phyloP scores from a whole-genome alignment of 768 basidiomycete species.

The Lanmaoa pseudosensibilis region DNA sequence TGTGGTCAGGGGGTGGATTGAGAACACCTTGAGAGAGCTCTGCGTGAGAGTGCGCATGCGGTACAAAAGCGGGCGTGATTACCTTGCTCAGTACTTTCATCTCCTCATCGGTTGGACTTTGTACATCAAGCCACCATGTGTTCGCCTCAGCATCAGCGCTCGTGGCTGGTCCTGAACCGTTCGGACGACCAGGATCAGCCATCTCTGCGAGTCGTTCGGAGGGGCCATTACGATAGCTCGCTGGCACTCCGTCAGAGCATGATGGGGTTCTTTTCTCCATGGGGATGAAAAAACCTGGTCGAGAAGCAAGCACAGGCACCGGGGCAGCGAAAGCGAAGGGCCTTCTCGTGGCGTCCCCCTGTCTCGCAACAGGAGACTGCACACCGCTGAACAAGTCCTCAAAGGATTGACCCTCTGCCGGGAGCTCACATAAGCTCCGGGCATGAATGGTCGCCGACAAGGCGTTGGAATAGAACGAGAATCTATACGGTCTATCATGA shows the following conservation, averaged over 20 bases:
- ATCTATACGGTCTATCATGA: slow-evolving; percentile 91
- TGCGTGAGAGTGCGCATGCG: not conserved
- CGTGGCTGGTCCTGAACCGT: slow-evolving; percentile 24
- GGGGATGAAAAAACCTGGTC: slow-evolving; percentile 2
- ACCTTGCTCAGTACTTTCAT: slow-evolving; percentile 97
- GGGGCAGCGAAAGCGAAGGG: slow-evolving; percentile 6
- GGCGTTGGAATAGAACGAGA: slow-evolving; percentile 97
- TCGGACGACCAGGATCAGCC: slow-evolving; percentile 18
- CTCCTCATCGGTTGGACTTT: slow-evolving; percentile 94
- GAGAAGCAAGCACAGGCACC: slow-evolving; percentile 5
- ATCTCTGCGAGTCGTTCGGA: slow-evolving; percentile 23
- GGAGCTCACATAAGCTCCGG: slow-evolving; percentile 87
- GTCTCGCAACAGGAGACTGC: slow-evolving; percentile 19
- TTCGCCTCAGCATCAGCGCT: slow-evolving; percentile 57
- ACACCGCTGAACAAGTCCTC: slow-evolving; percentile 81
- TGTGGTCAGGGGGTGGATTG: slow-evolving; percentile 95
- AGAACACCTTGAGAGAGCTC: slow-evolving; percentile 69
- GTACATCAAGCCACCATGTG: slow-evolving; percentile 98
- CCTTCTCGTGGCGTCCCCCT: slow-evolving; percentile 7
- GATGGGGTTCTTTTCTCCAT: slow-evolving; percentile 10
- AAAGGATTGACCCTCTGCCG: slow-evolving; percentile 90
- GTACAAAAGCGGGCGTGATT: slow-evolving; percentile 11
- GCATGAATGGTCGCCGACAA: slow-evolving; percentile 94
- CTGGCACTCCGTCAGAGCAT: not conserved
- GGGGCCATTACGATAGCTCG: slow-evolving; percentile 14